A percentile compares a stretch with the other conserved stretches of the same genome.
Evolutionary conservation across 257 asterid genomes (phyloP).

Genomic region (Paulownia fortunei): DNA sequence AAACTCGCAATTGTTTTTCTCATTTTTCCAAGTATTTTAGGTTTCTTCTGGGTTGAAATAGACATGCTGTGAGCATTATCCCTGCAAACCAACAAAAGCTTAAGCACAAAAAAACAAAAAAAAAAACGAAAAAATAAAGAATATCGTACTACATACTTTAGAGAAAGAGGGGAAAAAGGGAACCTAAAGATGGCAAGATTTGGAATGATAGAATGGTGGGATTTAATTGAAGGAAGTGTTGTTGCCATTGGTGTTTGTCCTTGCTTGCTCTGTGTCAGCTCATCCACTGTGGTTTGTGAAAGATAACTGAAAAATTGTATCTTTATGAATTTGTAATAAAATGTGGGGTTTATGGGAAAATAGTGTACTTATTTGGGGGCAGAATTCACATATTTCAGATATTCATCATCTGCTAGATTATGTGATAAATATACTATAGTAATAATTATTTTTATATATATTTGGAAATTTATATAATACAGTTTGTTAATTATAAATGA

Average conservation of each 20-base stretch:
- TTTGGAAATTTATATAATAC: too few relatives aligned
- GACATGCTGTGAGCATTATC: constrained; percentile 30
- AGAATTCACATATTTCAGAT: not conserved
- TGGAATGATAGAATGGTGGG: constrained; percentile 40
- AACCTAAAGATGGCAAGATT: constrained; percentile 38
- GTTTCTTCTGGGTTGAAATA: constrained; percentile 32
- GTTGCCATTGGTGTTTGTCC: constrained; percentile 47
- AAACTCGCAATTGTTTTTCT: constrained; percentile 36
- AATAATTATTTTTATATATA: too few relatives aligned
- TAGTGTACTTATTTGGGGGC: not conserved
- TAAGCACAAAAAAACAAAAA: not conserved
- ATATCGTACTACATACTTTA: not conserved
- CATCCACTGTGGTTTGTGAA: constrained; percentile 43
- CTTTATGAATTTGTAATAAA: constrained; percentile 18
- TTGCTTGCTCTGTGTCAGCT: constrained; percentile 33
- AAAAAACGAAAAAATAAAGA: not conserved
- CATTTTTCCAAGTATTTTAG: constrained; percentile 25
- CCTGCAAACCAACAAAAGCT: constrained; percentile 37
- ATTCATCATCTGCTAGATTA: too few relatives aligned
- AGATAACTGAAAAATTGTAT: constrained; percentile 36
- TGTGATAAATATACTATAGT: too few relatives aligned
- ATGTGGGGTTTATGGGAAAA: constrained; percentile 27
- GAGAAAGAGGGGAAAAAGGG: not conserved
- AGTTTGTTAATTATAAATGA: too few relatives aligned
- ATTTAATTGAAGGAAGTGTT: constrained; percentile 49